Base-by-base conservation (phyloP, 2,329 filamentous ascomycete genomes). In the Pseudonectria foliicola region DNA sequence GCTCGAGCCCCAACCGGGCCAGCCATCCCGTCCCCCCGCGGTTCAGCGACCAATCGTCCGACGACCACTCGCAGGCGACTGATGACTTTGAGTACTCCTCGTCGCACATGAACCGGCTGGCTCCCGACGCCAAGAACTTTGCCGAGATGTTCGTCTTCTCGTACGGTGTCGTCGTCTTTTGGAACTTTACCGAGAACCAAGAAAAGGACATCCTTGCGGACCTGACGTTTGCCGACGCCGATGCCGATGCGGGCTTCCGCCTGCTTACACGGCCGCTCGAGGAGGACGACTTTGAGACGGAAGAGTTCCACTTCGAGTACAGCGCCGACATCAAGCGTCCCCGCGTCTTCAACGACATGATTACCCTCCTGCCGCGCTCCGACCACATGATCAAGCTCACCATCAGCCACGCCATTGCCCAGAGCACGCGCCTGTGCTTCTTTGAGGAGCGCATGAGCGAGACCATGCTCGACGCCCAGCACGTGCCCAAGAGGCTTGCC, bases 311-410 rank as follows among this genome's bases (percentile, higher is more conserved):
- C 56, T 98, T 98, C 56, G 89, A 96, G 60, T 98, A 98, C 67
- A 94, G 86, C 51, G 75, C 79, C 1, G 75, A 86, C 38, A 87
- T 92, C 24, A 82, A 88, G 43, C 77, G 89, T 32, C 92, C 92
- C 4, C 77, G 92, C 37, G 85, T 98, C 21, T 98, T 93, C 67
- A 96, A 98, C 63, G 92, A 98, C 61, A 98, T 98, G 92, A 96
- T 98, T 52, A 98, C 92, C 1, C 68, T 98, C 29, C 75, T 93
- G 43, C 93, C 87, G 40, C 82, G 86, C 26, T 77, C 73, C 18
- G 92, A 98, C 63, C 92, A 98, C 64, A 96, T 98, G 90, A 94
- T 96, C 57, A 96, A 96, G 63, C 72, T 98, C 12, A 88, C 90
- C 24, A 98, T 98, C 67, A 93, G 85, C 59, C 92, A 98, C 57